Evolutionary conservation across 495 filamentous ascomycete species (phyloP), one percentile per base, ranked within the genome.

Genomic region (Xylaria sp.): DNA sequence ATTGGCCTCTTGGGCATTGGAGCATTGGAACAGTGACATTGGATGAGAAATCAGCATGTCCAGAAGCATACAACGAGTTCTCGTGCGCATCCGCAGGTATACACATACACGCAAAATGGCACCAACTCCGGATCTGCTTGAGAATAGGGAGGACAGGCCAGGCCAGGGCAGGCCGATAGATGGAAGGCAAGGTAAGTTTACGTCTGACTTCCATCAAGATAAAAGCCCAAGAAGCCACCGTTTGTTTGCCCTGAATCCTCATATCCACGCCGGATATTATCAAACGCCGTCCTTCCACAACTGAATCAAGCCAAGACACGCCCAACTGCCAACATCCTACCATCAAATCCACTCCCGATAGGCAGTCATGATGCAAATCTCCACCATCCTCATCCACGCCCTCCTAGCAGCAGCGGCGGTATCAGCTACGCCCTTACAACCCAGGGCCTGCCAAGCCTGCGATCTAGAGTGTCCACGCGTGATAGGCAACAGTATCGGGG

Each of bases 401-500:
- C 17, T 61, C 58, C 31, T 61, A 7, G 35, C 58, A 24, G 11
- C 21, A 26, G 5, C 37, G n/a, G 37, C 21, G 4, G 3, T 40
- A 43, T 24, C 61, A 7, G 40, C 40, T 17, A 15, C 21, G 1
- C 24, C n/a, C n/a, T n/a, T n/a, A n/a, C n/a, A n/a, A n/a, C n/a
- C 11, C 17, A 37, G 58, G 2, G 58, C 61, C 0, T 44, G 61
- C 4, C 61, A 63, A 44, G 5, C 61, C 21, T 63, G 61, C 24
- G n/a, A 46, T 24, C 41, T 46, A 14, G 40, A 43, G 11, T 63
- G 40, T 46, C 61, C 61, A 12, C 61, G 61, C 24, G 61, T 63
- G 11, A 8, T 63, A 12, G 61, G 61, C 61, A 63, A 63, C 40
- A 63, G 61, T 40, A 46, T 63, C 24, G 61, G 61, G 26, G 12